Conservation (phyloP, 805 yeast genomes). For the Candida silvatica region DNA sequence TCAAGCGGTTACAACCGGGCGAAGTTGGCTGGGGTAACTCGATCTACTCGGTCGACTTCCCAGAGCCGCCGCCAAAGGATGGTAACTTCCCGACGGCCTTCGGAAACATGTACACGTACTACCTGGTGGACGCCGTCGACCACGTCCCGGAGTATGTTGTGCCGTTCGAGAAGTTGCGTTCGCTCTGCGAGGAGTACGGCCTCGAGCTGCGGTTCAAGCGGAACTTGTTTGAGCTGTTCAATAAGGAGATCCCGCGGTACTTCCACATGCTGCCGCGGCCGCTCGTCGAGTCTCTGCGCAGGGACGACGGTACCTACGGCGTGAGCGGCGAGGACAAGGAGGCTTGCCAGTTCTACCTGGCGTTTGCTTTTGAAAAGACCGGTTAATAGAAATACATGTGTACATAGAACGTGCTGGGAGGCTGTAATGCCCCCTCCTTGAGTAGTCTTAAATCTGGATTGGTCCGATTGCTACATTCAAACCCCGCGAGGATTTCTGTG, state of each 20-base stretch:
- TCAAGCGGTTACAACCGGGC: constrained; percentile 42
- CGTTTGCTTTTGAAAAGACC: constrained; percentile 66
- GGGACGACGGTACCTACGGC: constrained; percentile 76
- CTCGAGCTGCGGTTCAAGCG: constrained; percentile 62
- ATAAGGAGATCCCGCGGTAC: constrained; percentile 66
- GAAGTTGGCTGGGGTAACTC: constrained; percentile 76
- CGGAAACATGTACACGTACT: constrained; percentile 80
- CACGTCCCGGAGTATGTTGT: constrained; percentile 96
- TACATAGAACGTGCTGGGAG: no score
- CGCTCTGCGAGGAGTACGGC: constrained; percentile 77
- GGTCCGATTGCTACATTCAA: no score
- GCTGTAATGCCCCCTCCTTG: no score
- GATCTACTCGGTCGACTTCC: constrained; percentile 74
- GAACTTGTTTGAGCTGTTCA: constrained; percentile 76
- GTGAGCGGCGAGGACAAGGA: constrained; percentile 87
- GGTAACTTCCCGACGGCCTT: constrained; percentile 67
- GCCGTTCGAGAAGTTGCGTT: constrained; percentile 82
- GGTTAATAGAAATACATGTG: no score
- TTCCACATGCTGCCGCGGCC: constrained; percentile 47
- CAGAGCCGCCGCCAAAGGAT: constrained; percentile 65
- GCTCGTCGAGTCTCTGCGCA: constrained; percentile 56
- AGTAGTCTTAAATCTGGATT: no score
- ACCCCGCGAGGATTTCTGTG: no score
- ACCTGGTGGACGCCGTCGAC: constrained; percentile 86
- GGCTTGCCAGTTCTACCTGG: constrained; percentile 75